Percentiles rank a stretch among this genome's conserved stretches.
Conservation (phyloP, 371 early-diverging fungal species). For the Mortierella sp. region DNA sequence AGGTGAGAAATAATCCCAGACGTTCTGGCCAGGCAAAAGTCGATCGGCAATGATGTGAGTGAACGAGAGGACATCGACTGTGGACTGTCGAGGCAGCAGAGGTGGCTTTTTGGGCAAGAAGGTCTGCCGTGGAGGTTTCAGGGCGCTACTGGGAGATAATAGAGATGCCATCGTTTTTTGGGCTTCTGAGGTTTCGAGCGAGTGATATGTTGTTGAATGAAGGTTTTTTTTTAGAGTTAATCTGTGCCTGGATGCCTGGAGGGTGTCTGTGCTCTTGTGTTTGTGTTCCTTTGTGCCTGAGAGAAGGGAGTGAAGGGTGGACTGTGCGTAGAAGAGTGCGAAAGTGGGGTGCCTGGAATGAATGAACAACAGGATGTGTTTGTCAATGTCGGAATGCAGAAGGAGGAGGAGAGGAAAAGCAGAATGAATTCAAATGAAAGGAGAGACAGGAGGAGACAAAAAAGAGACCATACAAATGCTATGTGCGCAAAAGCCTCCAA, state of each 20-base stretch:
- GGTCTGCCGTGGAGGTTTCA: conserved; percentile 38
- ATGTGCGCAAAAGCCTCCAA: too few species aligned
- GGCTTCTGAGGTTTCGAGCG: background rate
- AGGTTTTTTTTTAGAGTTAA: background rate
- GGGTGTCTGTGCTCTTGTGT: conserved; percentile 10
- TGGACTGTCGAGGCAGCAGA: conserved; percentile 54
- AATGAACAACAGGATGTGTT: background rate
- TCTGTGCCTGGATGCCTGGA: background rate
- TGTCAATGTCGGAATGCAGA: background rate
- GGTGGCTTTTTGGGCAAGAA: conserved; percentile 54
- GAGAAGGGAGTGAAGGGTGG: background rate
- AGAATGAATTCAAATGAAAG: too few species aligned
- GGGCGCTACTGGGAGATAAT: conserved; percentile 15
- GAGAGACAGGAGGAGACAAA: background rate
- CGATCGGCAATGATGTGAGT: conserved; percentile 56
- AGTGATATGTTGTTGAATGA: background rate
- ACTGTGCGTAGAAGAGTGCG: conserved; percentile 14
- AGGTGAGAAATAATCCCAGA: conserved; percentile 58
- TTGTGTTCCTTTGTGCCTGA: background rate
- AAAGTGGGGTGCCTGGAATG: background rate
- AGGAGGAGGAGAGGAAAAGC: background rate
- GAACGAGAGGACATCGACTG: conserved; percentile 55
- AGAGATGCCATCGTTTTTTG: conserved; percentile 14
- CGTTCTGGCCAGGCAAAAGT: conserved; percentile 42
- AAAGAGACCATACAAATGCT: too few species aligned